phyloP scores from a whole-genome alignment of 139 green algal genomes.

The Chlorella sp. region DNA sequence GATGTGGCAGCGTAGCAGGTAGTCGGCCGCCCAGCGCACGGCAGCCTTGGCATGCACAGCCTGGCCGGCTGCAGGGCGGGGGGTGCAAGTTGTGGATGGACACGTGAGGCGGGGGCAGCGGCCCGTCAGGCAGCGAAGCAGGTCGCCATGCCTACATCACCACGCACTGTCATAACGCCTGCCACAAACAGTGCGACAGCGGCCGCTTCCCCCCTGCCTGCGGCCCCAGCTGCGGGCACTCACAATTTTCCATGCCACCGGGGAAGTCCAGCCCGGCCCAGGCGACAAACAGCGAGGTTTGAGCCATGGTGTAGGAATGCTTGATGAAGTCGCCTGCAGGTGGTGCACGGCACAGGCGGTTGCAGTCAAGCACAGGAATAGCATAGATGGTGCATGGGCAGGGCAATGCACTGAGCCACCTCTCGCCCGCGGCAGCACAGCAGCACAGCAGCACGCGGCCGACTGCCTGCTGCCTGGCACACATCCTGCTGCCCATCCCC shows the following conservation, averaged over 20 bases:
- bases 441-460: not conserved
- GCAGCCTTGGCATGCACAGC: not conserved
- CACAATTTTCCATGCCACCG: not conserved
- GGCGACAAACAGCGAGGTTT: constrained; percentile 51
- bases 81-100: not conserved
- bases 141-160: not conserved
- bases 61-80: constrained; percentile 13
- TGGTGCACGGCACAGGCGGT: not conserved
- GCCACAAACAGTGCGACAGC: not conserved
- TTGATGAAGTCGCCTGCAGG: constrained; percentile 64
- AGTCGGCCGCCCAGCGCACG: not conserved
- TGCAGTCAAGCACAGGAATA: not conserved
- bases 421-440: not conserved
- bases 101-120: not conserved
- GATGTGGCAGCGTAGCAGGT: constrained; percentile 30
- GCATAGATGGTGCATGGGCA: too few species aligned
- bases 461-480: not conserved
- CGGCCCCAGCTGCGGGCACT: not conserved
- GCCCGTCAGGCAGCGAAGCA: not conserved
- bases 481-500: too few species aligned
- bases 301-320: constrained; percentile 65
- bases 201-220: not conserved
- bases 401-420: too few species aligned
- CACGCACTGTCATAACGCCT: not conserved
- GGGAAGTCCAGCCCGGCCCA: constrained; percentile 64